phyloP scores from a whole-genome alignment of 2,329 filamentous ascomycete genomes.

The Thyridium curvatum region DNA sequence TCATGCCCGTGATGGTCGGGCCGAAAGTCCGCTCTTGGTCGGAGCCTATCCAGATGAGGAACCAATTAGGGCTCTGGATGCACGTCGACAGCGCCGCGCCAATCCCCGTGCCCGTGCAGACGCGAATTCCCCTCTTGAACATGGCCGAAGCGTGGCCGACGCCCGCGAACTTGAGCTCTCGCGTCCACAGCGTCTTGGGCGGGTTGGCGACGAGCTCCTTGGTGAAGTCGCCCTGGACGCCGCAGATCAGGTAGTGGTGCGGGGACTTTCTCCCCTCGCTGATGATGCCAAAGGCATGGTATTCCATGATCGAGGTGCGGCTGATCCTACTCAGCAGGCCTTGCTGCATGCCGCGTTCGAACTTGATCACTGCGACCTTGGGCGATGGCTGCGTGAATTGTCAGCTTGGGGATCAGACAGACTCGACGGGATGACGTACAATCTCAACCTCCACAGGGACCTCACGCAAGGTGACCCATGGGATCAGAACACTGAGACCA shows the following conservation, averaged over 20 bases:
- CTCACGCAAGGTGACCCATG: conserved; percentile 30
- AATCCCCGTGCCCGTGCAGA: conserved; percentile 33
- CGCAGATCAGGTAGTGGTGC: conserved; percentile 34
- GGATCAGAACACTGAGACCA: conserved; percentile 24
- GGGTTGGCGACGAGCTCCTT: conserved; percentile 29
- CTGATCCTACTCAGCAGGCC: conserved; percentile 32
- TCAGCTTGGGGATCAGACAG: too few species aligned
- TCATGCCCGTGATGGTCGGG: conserved; percentile 28
- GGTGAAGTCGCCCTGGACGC: conserved; percentile 34
- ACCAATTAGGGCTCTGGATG: conserved; percentile 32
- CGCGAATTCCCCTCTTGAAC: conserved; percentile 33
- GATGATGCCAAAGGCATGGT: conserved; percentile 34
- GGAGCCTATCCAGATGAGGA: conserved; percentile 35
- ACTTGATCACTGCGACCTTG: conserved; percentile 31
- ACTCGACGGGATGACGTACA: too few species aligned
- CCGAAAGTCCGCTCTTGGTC: conserved; percentile 33
- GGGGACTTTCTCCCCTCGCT: conserved; percentile 27
- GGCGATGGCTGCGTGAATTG: conserved; percentile 32
- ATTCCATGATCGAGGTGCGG: conserved; percentile 34
- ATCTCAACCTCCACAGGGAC: conserved; percentile 32
- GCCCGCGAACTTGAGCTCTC: conserved; percentile 32
- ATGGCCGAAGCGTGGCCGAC: conserved; percentile 34
- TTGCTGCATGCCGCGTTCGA: conserved; percentile 33
- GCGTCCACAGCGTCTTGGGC: conserved; percentile 30
- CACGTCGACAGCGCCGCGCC: conserved; percentile 33